Conservation (phyloP, 2,329 filamentous ascomycete species). For the Davidsoniella virescens region DNA sequence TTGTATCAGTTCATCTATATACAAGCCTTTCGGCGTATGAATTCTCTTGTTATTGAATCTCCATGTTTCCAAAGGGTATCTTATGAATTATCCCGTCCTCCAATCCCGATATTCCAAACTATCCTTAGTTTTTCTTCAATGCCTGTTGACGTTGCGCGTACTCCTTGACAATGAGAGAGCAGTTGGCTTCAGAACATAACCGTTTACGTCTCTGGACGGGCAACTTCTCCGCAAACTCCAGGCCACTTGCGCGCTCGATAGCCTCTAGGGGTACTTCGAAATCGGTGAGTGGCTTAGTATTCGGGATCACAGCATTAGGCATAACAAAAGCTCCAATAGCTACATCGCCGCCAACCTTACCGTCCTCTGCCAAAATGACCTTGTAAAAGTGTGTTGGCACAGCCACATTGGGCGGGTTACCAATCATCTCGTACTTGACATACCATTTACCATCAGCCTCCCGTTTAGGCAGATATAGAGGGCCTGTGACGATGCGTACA, state of each 20-base stretch:
- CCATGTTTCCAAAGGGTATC: neutral
- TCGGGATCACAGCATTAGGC: conserved; percentile 78
- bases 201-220: conserved; percentile 56
- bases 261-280: conserved; percentile 93
- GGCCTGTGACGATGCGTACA: conserved; percentile 84
- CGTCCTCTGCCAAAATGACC: conserved; percentile 91
- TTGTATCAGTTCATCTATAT: neutral
- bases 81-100: neutral
- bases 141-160: conserved; percentile 48
- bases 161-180: conserved; percentile 69
- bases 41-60: too few species aligned
- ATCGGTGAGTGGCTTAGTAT: conserved; percentile 70
- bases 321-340: conserved; percentile 88
- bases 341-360: conserved; percentile 51
- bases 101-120: neutral
- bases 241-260: conserved; percentile 76
- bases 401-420: conserved; percentile 79
- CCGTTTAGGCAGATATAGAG: conserved; percentile 75
- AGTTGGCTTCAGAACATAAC: conserved; percentile 74
- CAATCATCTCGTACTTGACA: conserved; percentile 90
- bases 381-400: conserved; percentile 99
- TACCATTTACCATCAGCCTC: conserved; percentile 89
- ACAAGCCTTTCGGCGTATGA: too few species aligned
- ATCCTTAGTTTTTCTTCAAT: conserved; percentile 26
- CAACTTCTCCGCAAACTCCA: conserved; percentile 78